These are phyloP conservation scores for Ocimum tenuiflorum DNA, from an alignment of 257 asterid genomes.

Conservation along the genomic window DNA sequence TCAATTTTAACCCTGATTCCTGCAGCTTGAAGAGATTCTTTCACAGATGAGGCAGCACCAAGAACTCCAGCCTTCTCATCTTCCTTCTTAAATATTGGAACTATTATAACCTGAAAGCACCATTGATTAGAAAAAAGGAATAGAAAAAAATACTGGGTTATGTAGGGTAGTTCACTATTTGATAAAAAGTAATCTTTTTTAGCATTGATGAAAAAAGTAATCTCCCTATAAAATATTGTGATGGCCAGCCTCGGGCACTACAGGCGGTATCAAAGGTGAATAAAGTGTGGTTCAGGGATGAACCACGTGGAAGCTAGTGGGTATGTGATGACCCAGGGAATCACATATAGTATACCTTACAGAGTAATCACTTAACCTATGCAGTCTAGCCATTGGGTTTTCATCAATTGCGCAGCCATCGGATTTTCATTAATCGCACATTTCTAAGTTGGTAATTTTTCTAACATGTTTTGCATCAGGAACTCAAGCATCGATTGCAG, in stretches of 20 bases:
- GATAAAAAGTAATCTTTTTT: too few relatives aligned
- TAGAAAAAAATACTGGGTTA: too few relatives aligned
- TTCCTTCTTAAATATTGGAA: constrained; percentile 89
- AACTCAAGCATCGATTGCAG: not conserved
- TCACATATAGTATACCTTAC: not conserved
- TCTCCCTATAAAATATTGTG: not conserved
- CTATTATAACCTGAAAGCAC: constrained; percentile 64
- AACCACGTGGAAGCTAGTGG: too few relatives aligned
- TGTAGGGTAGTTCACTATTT: too few relatives aligned
- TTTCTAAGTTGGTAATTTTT: not conserved
- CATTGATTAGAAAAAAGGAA: constrained; percentile 7
- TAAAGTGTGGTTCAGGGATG: too few relatives aligned
- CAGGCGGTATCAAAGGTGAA: too few relatives aligned
- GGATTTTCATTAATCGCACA: constrained; percentile 1
- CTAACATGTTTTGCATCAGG: not conserved
- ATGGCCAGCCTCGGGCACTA: too few relatives aligned
- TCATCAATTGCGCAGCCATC: not conserved
- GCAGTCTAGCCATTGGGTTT: not conserved
- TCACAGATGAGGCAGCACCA: constrained; percentile 63
- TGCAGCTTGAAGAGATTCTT: constrained; percentile 58
- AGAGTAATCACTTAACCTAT: not conserved
- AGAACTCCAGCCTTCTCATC: constrained; percentile 67
- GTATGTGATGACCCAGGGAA: too few relatives aligned
- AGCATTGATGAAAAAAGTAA: not conserved
- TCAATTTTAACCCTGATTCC: constrained; percentile 79